Base-by-base conservation (phyloP, 495 filamentous ascomycete genomes). In the Hypoxylon crocopeplum region DNA sequence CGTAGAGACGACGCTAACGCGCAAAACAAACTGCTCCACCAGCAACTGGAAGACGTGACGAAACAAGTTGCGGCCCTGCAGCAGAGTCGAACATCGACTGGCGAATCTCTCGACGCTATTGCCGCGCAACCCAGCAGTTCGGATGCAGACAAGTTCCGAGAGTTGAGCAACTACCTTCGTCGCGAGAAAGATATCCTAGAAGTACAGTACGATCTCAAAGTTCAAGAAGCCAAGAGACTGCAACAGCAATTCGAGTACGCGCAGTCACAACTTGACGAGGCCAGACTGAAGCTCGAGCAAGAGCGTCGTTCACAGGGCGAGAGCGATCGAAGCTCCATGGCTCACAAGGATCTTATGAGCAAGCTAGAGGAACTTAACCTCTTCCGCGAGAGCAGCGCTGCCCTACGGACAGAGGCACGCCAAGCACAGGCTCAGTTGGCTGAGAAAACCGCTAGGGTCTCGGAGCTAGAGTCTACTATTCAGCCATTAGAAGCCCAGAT, bases 101-200 rank as follows among this genome's bases (percentile, higher is more conserved):
- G 79, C 16, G 84, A 84, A 13, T 68, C 66, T 36, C 51, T 68
- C 2, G 65, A 70, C 5, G 27, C 55, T 5, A 68, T 68, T 25
- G 53, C 68, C 2, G 54, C 61, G 17, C 68, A 70, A 20, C 65
- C 65, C 5, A 68, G 76, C 21, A 70, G 77, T 16, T 69, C 71
- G 4, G 71, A 78, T 7, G 56, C 68, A 5, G 79, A 82, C 34
- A 88, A 89, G 54, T 82, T 97, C 20, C 88, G 93, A 50, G 92
- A 97, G 65, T 81, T 98, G 32, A 92, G 95, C 72, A 86, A 84
- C 42, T 98, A 91, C 73, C 77, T 98, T 47, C 86, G 95, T n/a
- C 86, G 90, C 37, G 95, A 98, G 75, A 98, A 97, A 75, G 93
- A 98, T 65, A 98, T 99, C 62, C 86, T 97, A 2, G 93, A 98